These are phyloP conservation scores for Leersia perrieri DNA, from an alignment of 176 grass and related monocot species.

Conservation along the genomic window DNA sequence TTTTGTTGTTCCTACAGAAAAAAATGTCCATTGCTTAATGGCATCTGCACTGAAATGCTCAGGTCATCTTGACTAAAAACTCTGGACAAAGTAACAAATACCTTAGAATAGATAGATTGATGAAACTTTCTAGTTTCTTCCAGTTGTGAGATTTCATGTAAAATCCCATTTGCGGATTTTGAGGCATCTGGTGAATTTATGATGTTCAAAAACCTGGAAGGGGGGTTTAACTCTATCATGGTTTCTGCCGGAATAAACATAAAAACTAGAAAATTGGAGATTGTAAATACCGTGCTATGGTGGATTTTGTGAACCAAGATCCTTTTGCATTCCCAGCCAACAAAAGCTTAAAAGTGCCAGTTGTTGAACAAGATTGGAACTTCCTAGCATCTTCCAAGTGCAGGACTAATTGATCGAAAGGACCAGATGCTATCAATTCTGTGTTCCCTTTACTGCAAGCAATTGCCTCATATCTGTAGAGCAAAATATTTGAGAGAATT, in stretches of 20 bases:
- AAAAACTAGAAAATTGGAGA: slow-evolving; percentile 13
- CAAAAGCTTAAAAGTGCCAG: slow-evolving; percentile 66
- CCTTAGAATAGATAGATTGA: slow-evolving; percentile 76
- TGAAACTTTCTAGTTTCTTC: slow-evolving; percentile 99
- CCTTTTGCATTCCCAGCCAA: slow-evolving; percentile 41
- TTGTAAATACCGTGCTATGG: slow-evolving; percentile 55
- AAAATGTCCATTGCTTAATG: slow-evolving; percentile 21
- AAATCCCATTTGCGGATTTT: slow-evolving; percentile 67
- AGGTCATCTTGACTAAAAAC: background rate
- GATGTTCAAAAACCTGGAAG: slow-evolving; percentile 68
- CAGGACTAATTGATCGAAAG: slow-evolving; percentile 59
- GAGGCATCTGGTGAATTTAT: slow-evolving; percentile 60
- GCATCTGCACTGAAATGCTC: slow-evolving; percentile 13
- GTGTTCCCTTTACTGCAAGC: slow-evolving; percentile 59
- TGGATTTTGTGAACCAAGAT: slow-evolving; percentile 92
- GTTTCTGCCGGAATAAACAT: background rate
- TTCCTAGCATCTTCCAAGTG: slow-evolving; percentile 75
- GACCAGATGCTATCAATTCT: slow-evolving; percentile 68
- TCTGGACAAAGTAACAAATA: slow-evolving; percentile 30
- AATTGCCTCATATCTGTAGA: slow-evolving; percentile 70
- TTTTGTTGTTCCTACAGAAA: slow-evolving; percentile 57
- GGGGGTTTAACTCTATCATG: slow-evolving; percentile 27
- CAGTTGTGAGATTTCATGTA: slow-evolving; percentile 88
- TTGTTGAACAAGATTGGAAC: slow-evolving; percentile 49
- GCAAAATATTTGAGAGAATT: slow-evolving; percentile 7